These are phyloP conservation scores for Aureobasidium sp. DNA, from an alignment of 2,329 filamentous ascomycete species.

Conservation along the genomic window DNA sequence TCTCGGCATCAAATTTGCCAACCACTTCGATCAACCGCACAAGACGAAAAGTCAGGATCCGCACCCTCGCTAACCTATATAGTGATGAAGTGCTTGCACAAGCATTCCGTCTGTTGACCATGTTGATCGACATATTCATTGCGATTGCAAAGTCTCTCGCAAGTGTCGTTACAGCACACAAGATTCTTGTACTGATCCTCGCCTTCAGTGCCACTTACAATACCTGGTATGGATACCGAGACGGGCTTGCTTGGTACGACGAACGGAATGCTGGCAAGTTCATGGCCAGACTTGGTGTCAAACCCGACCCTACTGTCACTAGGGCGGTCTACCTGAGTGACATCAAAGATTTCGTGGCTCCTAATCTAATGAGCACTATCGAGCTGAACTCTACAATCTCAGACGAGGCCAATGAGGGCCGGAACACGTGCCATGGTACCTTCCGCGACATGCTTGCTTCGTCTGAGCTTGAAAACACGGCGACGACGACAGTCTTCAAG, in stretches of 20 bases:
- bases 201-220: constrained; percentile 65
- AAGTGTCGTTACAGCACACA: constrained; percentile 50
- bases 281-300: constrained; percentile 74
- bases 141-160: constrained; percentile 25
- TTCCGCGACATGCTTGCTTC: constrained; percentile 24
- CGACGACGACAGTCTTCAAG: neutral
- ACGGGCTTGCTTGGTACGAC: constrained; percentile 72
- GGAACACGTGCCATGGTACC: constrained; percentile 26
- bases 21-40: constrained; percentile 5
- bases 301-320: constrained; percentile 72
- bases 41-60: constrained; percentile 1
- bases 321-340: constrained; percentile 78
- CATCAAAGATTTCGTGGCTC: constrained; percentile 54
- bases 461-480: constrained; percentile 7
- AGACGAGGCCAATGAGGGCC: constrained; percentile 12
- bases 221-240: constrained; percentile 64
- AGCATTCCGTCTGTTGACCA: constrained; percentile 22
- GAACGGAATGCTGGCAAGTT: constrained; percentile 74
- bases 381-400: constrained; percentile 18
- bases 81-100: constrained; percentile 25
- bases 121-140: constrained; percentile 39
- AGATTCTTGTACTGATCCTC: constrained; percentile 64
- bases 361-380: constrained; percentile 20
- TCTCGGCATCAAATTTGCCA: constrained; percentile 18
- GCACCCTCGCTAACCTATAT: constrained; percentile 24